Base-by-base conservation (phyloP, 352 stramenopile genomes). In the Globisporangium orthogonon region DNA sequence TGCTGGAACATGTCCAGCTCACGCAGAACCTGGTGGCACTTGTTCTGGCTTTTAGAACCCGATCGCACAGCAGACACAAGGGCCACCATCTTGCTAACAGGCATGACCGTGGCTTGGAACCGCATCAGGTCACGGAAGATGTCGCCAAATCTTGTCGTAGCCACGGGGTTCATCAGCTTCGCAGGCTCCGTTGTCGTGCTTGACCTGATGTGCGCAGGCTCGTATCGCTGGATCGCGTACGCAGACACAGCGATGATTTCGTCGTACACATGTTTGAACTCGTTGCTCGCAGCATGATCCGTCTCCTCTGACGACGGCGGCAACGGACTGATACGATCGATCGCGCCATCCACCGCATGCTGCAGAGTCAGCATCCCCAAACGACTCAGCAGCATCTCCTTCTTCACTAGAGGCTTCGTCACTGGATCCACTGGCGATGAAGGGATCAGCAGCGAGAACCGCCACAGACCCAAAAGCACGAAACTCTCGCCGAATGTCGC, bases 401-500 rank as follows among this genome's bases (percentile, higher is more conserved):
- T 94, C 66, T 98, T 98, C 18, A 98, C 86, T 1, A 96, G 65
- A 23, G 96, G 95, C 65, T 97, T 97, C 58, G 79, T 88, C 50
- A 94, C 93, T 30, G 97, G 97, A 64, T 99, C 97, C 18, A 99
- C 86, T 3, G 97, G 96, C 18, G 92, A 97, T 47, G 86, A 92
- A 39, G 97, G 97, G 23, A 97, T 61, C 45, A 98, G 66, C 49
- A 99, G 70, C 45, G 87, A 75, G 39, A 99, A 96, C 11, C 91
- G 80, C 67, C 97, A 86, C 60, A 98, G 60, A 33, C 97, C 97
- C 53, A 99, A 56, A 37, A 97, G 77, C 30, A 97, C 76, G 65
- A 96, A 90, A 46, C 75, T 80, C 54, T 96, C 61, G 39, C 90
- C 88, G 14, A 87, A 70, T 14, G 43, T 45, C 17, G 45, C 52